Conservation (phyloP, 1,284 basidiomycete genomes). For the Neonothopanus nambi region DNA sequence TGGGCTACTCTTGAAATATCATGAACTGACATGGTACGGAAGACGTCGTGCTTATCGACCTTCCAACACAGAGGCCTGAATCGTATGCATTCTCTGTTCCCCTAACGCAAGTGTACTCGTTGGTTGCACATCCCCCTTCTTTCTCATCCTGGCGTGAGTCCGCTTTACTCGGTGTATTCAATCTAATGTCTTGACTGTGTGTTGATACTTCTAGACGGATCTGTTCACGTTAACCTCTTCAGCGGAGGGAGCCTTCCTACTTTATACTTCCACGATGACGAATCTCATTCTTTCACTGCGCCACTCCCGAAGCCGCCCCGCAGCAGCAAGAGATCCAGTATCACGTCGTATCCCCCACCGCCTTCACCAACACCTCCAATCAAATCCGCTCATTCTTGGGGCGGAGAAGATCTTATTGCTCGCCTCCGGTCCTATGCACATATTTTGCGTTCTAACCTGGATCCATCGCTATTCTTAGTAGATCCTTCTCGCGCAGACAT, state of each 20-base stretch:
- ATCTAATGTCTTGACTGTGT: conserved; percentile 10
- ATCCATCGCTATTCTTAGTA: conserved; percentile 84
- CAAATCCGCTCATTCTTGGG: conserved; percentile 63
- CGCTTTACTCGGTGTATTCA: conserved; percentile 16
- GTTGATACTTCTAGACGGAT: conserved; percentile 54
- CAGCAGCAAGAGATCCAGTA: conserved; percentile 30
- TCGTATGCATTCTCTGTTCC: conserved; percentile 96
- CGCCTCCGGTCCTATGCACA: conserved; percentile 72
- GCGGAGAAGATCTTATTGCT: conserved; percentile 82
- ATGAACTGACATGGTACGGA: background rate
- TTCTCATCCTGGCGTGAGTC: conserved; percentile 86
- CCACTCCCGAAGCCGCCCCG: conserved; percentile 39
- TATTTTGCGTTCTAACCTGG: conserved; percentile 76
- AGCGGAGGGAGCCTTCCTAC: conserved; percentile 90
- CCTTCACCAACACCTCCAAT: conserved; percentile 41
- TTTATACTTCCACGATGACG: conserved; percentile 95
- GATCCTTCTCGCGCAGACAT: conserved; percentile 91
- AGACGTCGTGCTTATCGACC: conserved; percentile 80
- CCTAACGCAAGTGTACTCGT: conserved; percentile 85
- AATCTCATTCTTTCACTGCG: conserved; percentile 75
- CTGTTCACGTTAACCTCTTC: conserved; percentile 81
- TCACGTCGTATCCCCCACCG: conserved; percentile 66
- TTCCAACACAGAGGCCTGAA: conserved; percentile 75
- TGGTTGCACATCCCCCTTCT: conserved; percentile 83
- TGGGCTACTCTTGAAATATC: background rate